Percentiles rank a stretch among this genome's conserved stretches.
phyloP scores from a whole-genome alignment of 768 basidiomycete genomes.

The Collybia nuda region DNA sequence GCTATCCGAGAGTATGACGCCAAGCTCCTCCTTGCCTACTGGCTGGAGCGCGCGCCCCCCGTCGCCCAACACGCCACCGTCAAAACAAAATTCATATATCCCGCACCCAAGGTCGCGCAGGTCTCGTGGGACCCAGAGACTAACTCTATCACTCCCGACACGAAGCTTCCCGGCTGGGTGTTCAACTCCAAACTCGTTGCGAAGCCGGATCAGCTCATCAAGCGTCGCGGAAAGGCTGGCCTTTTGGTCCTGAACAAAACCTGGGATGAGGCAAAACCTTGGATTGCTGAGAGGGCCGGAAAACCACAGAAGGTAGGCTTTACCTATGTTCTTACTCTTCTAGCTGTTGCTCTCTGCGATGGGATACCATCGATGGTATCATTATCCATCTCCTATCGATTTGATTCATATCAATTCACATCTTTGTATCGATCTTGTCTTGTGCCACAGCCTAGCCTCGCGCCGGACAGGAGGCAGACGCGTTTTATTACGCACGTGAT shows the following conservation, averaged over 20 bases:
- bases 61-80: constrained; percentile 60
- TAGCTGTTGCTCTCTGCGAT: background rate
- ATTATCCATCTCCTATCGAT: constrained; percentile 13
- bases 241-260: constrained; percentile 92
- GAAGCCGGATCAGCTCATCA: constrained; percentile 99
- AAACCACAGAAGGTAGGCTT: constrained; percentile 83
- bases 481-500: constrained; percentile 27
- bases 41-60: constrained; percentile 88
- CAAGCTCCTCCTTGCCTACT: constrained; percentile 96
- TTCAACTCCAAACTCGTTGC: constrained; percentile 87
- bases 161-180: constrained; percentile 75
- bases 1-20: constrained; percentile 97
- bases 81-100: constrained; percentile 62
- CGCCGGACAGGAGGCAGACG: constrained; percentile 13
- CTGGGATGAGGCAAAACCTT: constrained; percentile 83
- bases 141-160: constrained; percentile 48
- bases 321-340: constrained; percentile 13
- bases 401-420: constrained; percentile 12
- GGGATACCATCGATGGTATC: constrained; percentile 13
- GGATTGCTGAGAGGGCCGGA: constrained; percentile 88
- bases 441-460: constrained; percentile 5
- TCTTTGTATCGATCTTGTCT: background rate
- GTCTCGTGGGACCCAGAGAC: constrained; percentile 80
- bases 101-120: constrained; percentile 81
- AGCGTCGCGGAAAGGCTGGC: constrained; percentile 98